Evolutionary conservation across 495 filamentous ascomycete genomes (phyloP), one percentile per base, ranked within the genome.

Genomic region (Penicillium canariense): DNA sequence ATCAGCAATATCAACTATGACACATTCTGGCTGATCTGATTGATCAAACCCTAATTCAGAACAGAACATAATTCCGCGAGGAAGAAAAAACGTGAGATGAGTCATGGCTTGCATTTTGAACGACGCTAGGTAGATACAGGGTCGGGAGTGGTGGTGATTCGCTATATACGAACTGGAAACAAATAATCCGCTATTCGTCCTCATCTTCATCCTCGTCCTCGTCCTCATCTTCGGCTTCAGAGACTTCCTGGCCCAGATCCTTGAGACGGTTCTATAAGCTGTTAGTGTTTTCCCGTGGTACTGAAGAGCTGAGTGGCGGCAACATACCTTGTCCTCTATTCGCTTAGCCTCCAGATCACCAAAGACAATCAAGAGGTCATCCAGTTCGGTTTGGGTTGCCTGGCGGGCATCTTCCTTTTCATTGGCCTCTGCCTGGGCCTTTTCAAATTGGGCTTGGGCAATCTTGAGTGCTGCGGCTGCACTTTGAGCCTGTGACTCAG

Each of bases 331-430:
- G 62, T 94, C 91, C 52, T 83, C 83, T 9, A 79, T 75, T 54
- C 86, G 77, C 77, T 93, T 95, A 45, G 91, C 87, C 68, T 96
- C 90, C n/a, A 94, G 60, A 62, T 96, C 90, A n/a, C 82, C 87
- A 68, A 96, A 87, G 28, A 96, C 85, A 76, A 94, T 88, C 32
- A 96, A 72, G 60, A 96, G 75, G 69, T 96, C 90, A 59, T 96
- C 90, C 27, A 92, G 71, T 65, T 94, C 90, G 14, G 76, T 71
- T 62, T 93, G 88, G 20, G 78, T 79, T 18, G 82, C 71, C 50
- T 81, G 75, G 42, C 81, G 81, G 56, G 87, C 82, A 59, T 84
- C 81, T 62, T 90, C 87, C 61, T 84, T 87, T 52, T 80, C 69
- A 48, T 64, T 69, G 12, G 51, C 58, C 25, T 70, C 69, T 5